Evolutionary conservation across 352 stramenopile species (phyloP).

Genomic region (Globisporangium heterothallicum): DNA sequence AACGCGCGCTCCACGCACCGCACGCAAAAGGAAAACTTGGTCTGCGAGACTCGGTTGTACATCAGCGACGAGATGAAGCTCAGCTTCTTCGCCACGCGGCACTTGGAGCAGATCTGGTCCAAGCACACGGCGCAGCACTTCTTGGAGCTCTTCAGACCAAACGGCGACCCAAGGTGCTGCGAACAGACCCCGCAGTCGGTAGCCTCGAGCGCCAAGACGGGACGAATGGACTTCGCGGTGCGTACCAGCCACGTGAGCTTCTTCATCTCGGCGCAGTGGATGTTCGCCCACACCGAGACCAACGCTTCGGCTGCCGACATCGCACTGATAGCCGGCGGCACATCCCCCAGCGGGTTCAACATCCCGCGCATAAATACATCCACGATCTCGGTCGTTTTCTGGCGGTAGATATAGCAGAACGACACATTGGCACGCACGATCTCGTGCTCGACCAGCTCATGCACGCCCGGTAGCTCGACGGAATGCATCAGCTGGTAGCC

Average conservation of each 20-base stretch:
- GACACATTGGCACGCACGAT: constrained; percentile 50
- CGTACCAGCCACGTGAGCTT: constrained; percentile 11
- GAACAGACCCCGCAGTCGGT: constrained; percentile 17
- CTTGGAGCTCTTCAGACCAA: constrained; percentile 1
- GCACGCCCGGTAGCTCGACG: constrained; percentile 2
- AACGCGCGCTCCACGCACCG: constrained; percentile 19
- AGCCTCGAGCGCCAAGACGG: background rate
- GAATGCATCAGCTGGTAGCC: constrained; percentile 16
- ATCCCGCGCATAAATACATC: constrained; percentile 33
- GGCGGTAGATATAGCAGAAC: constrained; percentile 42
- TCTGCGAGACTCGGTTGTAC: constrained; percentile 8
- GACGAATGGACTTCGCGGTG: background rate
- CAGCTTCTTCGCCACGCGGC: constrained; percentile 31
- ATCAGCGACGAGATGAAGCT: constrained; percentile 28
- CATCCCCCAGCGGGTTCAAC: constrained; percentile 1
- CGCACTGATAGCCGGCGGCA: background rate
- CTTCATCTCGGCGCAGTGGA: constrained; percentile 9
- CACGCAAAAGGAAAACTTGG: constrained; percentile 29
- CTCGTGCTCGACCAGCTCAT: constrained; percentile 18
- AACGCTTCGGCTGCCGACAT: background rate
- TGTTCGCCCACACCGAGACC: constrained; percentile 5
- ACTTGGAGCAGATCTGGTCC: constrained; percentile 22
- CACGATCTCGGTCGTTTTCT: constrained; percentile 32
- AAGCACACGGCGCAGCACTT: constrained; percentile 26
- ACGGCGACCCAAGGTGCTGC: constrained; percentile 8